Evolutionary conservation across 805 yeast genomes (phyloP), one percentile per base, ranked within the genome.

Genomic region (Cyberlindnera maclurae): DNA sequence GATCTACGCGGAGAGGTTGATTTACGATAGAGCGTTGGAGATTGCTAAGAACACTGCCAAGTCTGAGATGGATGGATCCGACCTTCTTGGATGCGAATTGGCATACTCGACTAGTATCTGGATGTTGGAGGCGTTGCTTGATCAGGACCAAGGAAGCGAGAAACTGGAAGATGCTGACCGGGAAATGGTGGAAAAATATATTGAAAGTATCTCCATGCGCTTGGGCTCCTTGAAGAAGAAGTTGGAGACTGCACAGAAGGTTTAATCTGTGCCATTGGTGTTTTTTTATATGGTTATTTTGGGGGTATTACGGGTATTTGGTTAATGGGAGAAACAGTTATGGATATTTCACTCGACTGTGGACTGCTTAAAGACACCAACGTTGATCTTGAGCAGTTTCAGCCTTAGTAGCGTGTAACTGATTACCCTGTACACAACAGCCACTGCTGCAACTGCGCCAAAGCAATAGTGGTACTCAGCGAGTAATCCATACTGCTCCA

Each of bases 1-100:
- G 47, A 69, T 79, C 6, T 71, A 80, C 39, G 86, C 95, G 3
- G 97, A 90, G 58, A 84, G 84, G 55, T 68, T 89, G 47, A 76
- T 89, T 18, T 93, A 90, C 62, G 96, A 93, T 51, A 70, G 97
- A 35, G 97, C 97, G 2, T 70, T 90, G 53, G 97, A 90, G 54
- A 85, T 89, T 67, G 84, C 96, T 3, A 75, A 95, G 51, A 78
- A 77, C 36, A 96, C 97, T 1, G 97, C 97, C 0, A 81, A 83
- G 40, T 79, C 82, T 56, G 98, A 90, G 62, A 68, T 88, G 51
- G 75, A 72, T 30, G 84, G 84, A 33, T 52, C 54, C 27, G 88
- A 82, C 53, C 58, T 84, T 36, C 65, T 68, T 15, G 83, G 82
- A 6, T 89, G 97, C 61, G 96, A 89, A 60, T 62, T 84, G 42